Evolutionary conservation across 1,284 basidiomycete genomes (phyloP).

Genomic region (Apiotrichum montevideense): DNA sequence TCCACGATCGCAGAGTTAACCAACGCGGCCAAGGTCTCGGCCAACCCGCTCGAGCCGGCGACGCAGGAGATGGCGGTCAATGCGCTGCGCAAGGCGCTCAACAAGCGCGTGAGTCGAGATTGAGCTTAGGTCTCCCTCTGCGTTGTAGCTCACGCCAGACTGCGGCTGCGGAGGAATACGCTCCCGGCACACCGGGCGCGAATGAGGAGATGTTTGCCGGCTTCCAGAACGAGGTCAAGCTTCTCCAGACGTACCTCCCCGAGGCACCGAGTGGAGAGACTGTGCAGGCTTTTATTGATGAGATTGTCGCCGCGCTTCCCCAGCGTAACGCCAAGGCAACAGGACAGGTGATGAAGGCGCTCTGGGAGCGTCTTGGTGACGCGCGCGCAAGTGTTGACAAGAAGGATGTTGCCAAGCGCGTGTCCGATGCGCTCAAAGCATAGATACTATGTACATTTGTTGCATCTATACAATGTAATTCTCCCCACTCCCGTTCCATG

Average conservation of each 20-base stretch:
- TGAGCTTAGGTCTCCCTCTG: neutral
- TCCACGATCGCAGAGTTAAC: slow-evolving; percentile 41
- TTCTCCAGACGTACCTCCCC: slow-evolving; percentile 36
- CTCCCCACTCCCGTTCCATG: no score
- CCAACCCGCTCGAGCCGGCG: slow-evolving; percentile 33
- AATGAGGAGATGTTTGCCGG: slow-evolving; percentile 31
- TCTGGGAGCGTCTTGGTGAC: slow-evolving; percentile 43
- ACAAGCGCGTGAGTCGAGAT: slow-evolving; percentile 30
- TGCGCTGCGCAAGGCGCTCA: slow-evolving; percentile 36
- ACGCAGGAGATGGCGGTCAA: slow-evolving; percentile 31
- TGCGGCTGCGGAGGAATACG: slow-evolving; percentile 26
- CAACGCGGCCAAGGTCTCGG: slow-evolving; percentile 31
- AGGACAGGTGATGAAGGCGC: slow-evolving; percentile 33
- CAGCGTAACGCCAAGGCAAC: slow-evolving; percentile 26
- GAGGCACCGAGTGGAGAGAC: slow-evolving; percentile 28
- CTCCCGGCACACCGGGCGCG: slow-evolving; percentile 29
- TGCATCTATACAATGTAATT: neutral
- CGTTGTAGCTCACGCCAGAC: neutral
- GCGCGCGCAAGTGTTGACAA: slow-evolving; percentile 33
- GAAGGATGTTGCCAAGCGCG: slow-evolving; percentile 40
- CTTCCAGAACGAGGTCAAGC: slow-evolving; percentile 28
- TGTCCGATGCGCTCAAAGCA: slow-evolving; percentile 32
- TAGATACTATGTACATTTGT: neutral
- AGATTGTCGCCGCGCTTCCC: slow-evolving; percentile 26
- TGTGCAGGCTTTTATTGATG: slow-evolving; percentile 25